Evolutionary conservation across 2,329 filamentous ascomycete genomes (phyloP), one percentile per base, ranked within the genome.

Genomic region (Penicillium sp.): DNA sequence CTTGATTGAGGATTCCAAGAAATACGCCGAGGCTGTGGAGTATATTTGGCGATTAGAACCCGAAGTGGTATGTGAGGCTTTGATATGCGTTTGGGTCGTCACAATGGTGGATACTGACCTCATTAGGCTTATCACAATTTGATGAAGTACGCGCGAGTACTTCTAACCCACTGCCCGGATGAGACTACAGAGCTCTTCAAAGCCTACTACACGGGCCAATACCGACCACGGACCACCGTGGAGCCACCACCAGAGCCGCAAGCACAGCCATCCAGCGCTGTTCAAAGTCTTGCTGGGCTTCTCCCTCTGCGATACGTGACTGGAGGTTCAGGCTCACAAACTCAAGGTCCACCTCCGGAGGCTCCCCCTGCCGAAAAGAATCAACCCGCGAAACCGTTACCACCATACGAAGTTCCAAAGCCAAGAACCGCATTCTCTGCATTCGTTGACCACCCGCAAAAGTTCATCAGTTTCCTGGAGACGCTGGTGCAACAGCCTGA

Each of bases 401-500:
- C 81, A 27, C 83, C 85, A 63, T 99, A 99, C 75, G 87, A 85
- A 5, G 83, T 90, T 2, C 94, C 95, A 0, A 89, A 89, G 58
- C 94, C 95, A 5, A 83, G 94, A 60, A 92, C 89, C 1, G 94
- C 95, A 0, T 99, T 99, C 69, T 97, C 95, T 1, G 94, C 91
- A 0, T 99, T 99, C 70, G 93, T 99, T 60, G 94, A 97, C 69
- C 93, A 97, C 71, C 85, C 95, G 0, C 86, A 93, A 58, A 88
- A 97, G 70, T 98, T 99, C 68, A 94, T 98, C 62, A 81, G 87
- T 16, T 99, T 99, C 72, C 82, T 99, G 0, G 94, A 99, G 76
- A 92, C 92, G 5, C 93, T 94, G 60, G 84, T 96, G 5, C 80
- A 87, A 51, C 88, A 92, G 58, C 81, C 87, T 19, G 83, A 85